These are phyloP conservation scores for Penicillium taxi DNA, from an alignment of 495 filamentous ascomycete genomes.

Conservation along the genomic window DNA sequence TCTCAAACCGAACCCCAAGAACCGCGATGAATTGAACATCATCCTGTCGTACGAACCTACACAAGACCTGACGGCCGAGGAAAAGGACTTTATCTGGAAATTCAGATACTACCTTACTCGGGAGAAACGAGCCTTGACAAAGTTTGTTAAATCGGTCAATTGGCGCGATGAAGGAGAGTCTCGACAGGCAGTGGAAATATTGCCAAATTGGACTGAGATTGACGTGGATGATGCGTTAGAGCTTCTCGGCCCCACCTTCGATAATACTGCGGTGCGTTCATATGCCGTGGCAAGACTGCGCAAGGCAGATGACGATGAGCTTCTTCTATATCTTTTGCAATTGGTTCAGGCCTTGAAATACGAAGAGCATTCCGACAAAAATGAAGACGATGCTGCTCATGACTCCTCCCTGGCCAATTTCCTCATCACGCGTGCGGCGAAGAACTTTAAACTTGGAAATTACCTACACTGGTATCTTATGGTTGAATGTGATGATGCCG, in stretches of 20 bases:
- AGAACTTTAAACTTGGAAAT: slow-evolving; percentile 84
- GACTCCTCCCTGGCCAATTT: slow-evolving; percentile 89
- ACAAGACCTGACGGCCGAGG: slow-evolving; percentile 74
- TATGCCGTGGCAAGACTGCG: slow-evolving; percentile 89
- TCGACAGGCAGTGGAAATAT: slow-evolving; percentile 78
- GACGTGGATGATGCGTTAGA: slow-evolving; percentile 96
- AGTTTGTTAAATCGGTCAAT: slow-evolving; percentile 94
- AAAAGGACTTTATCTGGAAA: slow-evolving; percentile 94
- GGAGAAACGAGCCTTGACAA: slow-evolving; percentile 90
- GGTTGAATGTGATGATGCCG: slow-evolving; percentile 87
- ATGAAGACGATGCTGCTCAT: slow-evolving; percentile 54
- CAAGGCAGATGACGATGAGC: slow-evolving; percentile 88
- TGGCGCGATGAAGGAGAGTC: slow-evolving; percentile 86
- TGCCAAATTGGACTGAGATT: slow-evolving; percentile 93
- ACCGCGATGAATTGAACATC: slow-evolving; percentile 82
- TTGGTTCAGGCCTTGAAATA: slow-evolving; percentile 96
- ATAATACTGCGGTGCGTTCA: slow-evolving; percentile 76
- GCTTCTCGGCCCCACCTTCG: slow-evolving; percentile 83
- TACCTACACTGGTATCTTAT: slow-evolving; percentile 98
- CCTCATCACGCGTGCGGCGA: slow-evolving; percentile 73
- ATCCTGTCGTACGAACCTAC: slow-evolving; percentile 93
- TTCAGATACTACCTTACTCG: slow-evolving; percentile 89
- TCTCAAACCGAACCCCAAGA: slow-evolving; percentile 92
- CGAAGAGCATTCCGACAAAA: slow-evolving; percentile 59
- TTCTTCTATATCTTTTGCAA: slow-evolving; percentile 87